Base-by-base conservation (phyloP, 345 rosid genomes). In the Ceriops zippeliana region DNA sequence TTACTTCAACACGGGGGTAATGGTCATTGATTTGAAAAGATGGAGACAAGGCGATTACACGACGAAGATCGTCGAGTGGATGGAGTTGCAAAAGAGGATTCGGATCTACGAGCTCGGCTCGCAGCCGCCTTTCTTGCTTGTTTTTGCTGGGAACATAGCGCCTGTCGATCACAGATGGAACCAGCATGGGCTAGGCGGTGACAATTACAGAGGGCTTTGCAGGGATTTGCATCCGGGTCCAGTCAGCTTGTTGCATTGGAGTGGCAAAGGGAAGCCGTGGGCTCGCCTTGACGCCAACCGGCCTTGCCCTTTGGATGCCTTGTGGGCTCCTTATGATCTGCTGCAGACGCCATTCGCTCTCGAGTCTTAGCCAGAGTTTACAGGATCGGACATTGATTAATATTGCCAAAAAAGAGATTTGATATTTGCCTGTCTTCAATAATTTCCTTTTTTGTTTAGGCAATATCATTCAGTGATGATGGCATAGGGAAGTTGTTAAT, bases 251-350 rank as follows among this genome's bases (percentile, higher is more conserved):
- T n/a, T 81, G 70, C 84, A 81, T 64, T 81, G 84, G 84, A 81
- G 84, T 42, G 84, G 84, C 7, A 81, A 81, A 70, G 84, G 84
- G 49, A 81, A 81, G 61, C 84, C 84, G 0, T 81, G 84, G 84
- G 78, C 34, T 57, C 66, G 84, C 38, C 65, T 81, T 3, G 81
- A 77, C 28, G 66, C 65, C 5, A 74, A 71, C 63, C 65, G 72
- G 58, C 69, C 81, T 1, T 81, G 84, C 27, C 81, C 84, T 2
- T 5, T 81, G 58, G 84, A 81, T 52, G 72, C 79, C 9, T 58
- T 81, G 8, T 81, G 84, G 84, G 78, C 81, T 52, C 84, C 84
- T n/a, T 81, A 81, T 20, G 84, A 81, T 68, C 79, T 81, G 0
- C 30, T 77, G 28, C 78, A 69, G 19, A 64, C 76, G 4, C 76